Percentiles rank a stretch among this genome's conserved stretches.
Conservation (phyloP, 129 eudicot species). For the Centaurea solstitialis region DNA sequence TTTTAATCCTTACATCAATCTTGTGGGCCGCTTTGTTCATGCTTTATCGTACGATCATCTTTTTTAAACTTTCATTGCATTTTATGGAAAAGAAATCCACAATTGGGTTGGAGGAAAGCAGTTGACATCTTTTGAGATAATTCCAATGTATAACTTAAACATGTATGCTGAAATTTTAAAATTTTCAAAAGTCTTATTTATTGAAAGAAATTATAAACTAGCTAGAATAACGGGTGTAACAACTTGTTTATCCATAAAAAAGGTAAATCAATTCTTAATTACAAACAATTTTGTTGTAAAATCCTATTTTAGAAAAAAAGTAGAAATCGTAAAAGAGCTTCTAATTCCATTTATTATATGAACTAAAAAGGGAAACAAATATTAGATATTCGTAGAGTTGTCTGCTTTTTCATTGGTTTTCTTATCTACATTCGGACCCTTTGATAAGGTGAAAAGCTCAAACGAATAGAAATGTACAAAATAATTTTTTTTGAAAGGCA, state of each 20-base stretch:
- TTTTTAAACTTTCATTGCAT: not conserved
- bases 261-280: not conserved
- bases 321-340: not conserved
- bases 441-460: not conserved
- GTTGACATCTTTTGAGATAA: not conserved
- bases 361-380: not conserved
- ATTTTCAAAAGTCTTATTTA: not conserved
- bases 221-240: not conserved
- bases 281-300: not conserved
- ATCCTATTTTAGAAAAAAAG: conserved; percentile 6
- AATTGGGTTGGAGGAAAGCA: not conserved
- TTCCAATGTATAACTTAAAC: not conserved
- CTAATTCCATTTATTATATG: not conserved
- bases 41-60: not conserved
- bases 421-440: not conserved
- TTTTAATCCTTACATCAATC: conserved; percentile 7
- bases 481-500: too few species aligned
- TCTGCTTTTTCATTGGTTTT: not conserved
- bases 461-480: not conserved
- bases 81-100: not conserved
- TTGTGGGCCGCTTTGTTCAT: conserved; percentile 6
- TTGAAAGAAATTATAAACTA: not conserved
- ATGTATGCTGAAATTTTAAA: not conserved
- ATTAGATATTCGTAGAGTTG: not conserved
- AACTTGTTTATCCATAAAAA: conserved; percentile 4